Percentiles rank a stretch among this genome's conserved stretches.
phyloP scores from a whole-genome alignment of 768 basidiomycete species.

The Auricularia auricula-judae region DNA sequence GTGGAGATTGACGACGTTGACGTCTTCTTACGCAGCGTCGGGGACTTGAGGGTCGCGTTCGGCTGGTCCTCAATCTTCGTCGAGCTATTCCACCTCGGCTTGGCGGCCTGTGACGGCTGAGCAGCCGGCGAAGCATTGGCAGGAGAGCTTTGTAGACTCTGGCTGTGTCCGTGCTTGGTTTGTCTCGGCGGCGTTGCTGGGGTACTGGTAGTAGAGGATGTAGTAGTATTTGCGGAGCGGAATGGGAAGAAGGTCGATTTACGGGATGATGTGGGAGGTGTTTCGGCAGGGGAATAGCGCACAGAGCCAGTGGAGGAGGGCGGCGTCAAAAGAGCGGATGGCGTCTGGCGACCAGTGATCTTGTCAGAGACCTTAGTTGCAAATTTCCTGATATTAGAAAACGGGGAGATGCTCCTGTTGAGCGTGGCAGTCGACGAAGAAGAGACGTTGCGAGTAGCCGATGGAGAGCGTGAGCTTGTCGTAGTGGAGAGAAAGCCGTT shows the following conservation, averaged over 20 bases:
- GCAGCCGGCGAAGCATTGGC: conserved; percentile 38
- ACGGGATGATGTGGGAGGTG: conserved; percentile 34
- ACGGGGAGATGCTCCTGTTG: conserved; percentile 70
- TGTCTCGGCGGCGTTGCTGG: conserved; percentile 41
- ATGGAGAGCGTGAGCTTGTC: conserved; percentile 30
- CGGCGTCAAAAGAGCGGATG: conserved; percentile 15
- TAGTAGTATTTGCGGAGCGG: not conserved
- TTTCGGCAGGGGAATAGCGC: conserved; percentile 55
- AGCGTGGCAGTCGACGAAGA: conserved; percentile 24
- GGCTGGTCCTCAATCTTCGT: conserved; percentile 56
- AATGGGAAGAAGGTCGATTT: conserved; percentile 5
- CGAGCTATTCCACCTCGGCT: conserved; percentile 71
- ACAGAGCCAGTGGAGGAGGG: conserved; percentile 17
- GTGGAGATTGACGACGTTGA: conserved; percentile 8
- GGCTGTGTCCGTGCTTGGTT: conserved; percentile 54
- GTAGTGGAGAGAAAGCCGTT: conserved; percentile 54
- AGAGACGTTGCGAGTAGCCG: conserved; percentile 15
- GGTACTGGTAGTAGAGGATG: not conserved
- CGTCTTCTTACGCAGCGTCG: conserved; percentile 36
- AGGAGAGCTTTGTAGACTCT: conserved; percentile 35
- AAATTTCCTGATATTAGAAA: conserved; percentile 47
- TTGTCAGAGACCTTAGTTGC: conserved; percentile 14
- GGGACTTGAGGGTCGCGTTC: conserved; percentile 33
- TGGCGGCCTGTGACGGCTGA: conserved; percentile 30
- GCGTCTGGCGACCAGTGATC: conserved; percentile 16